Percentiles rank a stretch among this genome's conserved stretches.
These are phyloP conservation scores for Vickermania ingenoplastis DNA, from an alignment of 208 protist genomes.

Conservation along the genomic window DNA sequence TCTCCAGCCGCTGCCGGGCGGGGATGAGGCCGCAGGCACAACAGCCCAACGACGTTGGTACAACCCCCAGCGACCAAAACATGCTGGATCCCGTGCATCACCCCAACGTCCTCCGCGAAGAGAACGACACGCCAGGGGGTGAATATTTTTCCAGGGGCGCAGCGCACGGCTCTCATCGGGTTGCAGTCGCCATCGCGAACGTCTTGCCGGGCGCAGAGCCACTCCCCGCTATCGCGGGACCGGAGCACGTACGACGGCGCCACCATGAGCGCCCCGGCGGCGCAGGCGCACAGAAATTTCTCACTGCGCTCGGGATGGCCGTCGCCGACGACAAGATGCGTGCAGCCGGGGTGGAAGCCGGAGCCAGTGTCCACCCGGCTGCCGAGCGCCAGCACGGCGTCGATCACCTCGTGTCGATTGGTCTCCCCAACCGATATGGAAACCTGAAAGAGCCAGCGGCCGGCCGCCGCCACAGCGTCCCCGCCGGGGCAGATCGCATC, in stretches of 20 bases:
- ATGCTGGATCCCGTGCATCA: background rate
- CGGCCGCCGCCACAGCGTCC: background rate
- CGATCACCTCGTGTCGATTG: slow-evolving; percentile 22
- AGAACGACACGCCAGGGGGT: background rate
- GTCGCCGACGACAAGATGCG: slow-evolving; percentile 49
- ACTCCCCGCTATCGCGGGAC: slow-evolving; percentile 39
- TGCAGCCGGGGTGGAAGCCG: slow-evolving; percentile 25
- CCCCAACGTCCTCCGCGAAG: background rate
- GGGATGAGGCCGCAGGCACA: background rate
- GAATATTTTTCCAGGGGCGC: background rate
- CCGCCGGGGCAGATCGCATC: background rate
- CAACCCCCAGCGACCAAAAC: background rate
- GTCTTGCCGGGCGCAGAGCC: slow-evolving; percentile 30
- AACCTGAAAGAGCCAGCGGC: slow-evolving; percentile 50
- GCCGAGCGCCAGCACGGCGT: slow-evolving; percentile 31
- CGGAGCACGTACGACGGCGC: slow-evolving; percentile 59
- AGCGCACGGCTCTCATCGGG: background rate
- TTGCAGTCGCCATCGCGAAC: slow-evolving; percentile 45
- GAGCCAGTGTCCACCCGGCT: slow-evolving; percentile 29
- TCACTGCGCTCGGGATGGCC: slow-evolving; percentile 67
- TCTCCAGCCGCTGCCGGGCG: background rate
- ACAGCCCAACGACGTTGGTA: background rate
- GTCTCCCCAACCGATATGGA: slow-evolving; percentile 36
- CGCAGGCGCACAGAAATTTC: slow-evolving; percentile 66
- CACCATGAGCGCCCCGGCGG: slow-evolving; percentile 46